Evolutionary conservation across 495 filamentous ascomycete genomes (phyloP), one percentile per base, ranked within the genome.

Genomic region (Aspergillus haitiensis): DNA sequence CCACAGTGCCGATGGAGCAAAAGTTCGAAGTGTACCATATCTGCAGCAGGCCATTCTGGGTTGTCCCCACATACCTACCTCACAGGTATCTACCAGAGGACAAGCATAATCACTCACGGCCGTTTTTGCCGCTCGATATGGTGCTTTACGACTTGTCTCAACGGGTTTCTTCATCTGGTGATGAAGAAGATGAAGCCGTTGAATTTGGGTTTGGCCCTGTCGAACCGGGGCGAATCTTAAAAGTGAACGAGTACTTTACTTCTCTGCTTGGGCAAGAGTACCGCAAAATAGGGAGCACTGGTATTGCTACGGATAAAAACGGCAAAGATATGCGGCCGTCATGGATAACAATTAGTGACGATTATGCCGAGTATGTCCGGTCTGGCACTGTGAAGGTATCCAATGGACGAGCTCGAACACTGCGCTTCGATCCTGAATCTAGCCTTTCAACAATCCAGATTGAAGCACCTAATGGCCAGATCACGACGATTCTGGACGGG

Each of bases 91-190:
- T 51, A 9, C 13, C 34, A 16, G 55, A 49, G 21, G 7, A 71
- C 40, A 58, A 62, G 63, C 3, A 71, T 56, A 50, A 58, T 52
- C 63, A 45, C 15, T 33, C 51, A 32, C 77, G 83, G 0, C 76
- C 79, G 0, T 93, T 96, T 59, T 65, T 92, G 1, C 92, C 92
- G 0, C 67, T 91, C n/a, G 92, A 97, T 68, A 70, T 94, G 27
- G 74, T 78, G 27, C 81, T 93, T 32, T 92, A 90, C 66, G 89
- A 95, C 60, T 71, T 90, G 7, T 70, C 75, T 15, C 81, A 84
- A 39, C 79, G 88, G 27, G 82, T 84, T 3, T 70, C 75, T 27
- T 27, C 21, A 3, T 27, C 21, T 27, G 3, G 3, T 1, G 21
- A 27, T 27, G 21, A 27, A 27, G 21, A 27, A 27, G 21, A 27